phyloP scores from a whole-genome alignment of 1,284 basidiomycete genomes.

The Puccinia triticina region DNA sequence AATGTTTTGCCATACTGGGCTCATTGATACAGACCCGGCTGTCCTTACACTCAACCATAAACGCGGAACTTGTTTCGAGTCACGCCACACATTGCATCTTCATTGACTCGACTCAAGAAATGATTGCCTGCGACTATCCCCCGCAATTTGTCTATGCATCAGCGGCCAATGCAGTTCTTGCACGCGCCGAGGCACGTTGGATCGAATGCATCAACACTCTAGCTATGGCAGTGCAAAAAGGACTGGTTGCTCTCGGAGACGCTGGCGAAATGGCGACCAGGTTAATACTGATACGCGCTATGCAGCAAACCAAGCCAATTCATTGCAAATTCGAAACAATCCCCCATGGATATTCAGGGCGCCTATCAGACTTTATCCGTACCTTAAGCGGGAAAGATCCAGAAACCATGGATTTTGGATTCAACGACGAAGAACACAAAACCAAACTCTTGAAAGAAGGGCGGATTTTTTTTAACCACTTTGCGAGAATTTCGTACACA shows the following conservation, averaged over 20 bases:
- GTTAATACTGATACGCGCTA: background rate
- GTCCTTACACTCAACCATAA: background rate
- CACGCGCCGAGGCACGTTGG: no score
- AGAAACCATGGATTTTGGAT: background rate
- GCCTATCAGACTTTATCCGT: background rate
- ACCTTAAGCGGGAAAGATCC: background rate
- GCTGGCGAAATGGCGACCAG: constrained; percentile 3
- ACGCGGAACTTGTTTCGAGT: background rate
- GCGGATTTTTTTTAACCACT: background rate
- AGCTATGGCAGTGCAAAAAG: background rate
- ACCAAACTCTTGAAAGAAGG: background rate
- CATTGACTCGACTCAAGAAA: no score
- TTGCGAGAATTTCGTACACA: background rate
- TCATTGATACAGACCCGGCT: background rate
- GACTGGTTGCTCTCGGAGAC: background rate
- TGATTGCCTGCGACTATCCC: no score
- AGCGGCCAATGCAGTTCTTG: no score
- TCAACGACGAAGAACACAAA: background rate
- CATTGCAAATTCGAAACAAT: background rate
- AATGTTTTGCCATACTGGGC: constrained; percentile 15
- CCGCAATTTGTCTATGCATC: background rate
- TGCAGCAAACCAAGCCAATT: background rate
- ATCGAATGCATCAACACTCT: background rate
- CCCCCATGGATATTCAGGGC: background rate
- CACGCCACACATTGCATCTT: background rate